A percentile compares a stretch with the other conserved stretches of the same genome.
Conservation (phyloP, 164 flowering plant species). For the Akebia trifoliata region DNA sequence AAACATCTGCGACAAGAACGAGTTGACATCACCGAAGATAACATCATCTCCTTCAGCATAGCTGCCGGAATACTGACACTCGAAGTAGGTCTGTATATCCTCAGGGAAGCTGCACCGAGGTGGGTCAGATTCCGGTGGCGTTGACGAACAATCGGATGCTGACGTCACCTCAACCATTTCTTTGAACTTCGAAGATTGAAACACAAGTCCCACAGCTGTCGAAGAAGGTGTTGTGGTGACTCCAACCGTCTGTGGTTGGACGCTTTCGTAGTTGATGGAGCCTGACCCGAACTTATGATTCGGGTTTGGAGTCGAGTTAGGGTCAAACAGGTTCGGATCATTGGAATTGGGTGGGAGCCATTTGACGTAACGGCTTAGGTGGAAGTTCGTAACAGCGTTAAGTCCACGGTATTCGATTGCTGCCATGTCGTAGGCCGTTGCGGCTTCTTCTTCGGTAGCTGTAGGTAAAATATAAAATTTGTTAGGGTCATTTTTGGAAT, state of each 20-base stretch:
- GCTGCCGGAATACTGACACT: slow-evolving; percentile 15
- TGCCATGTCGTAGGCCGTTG: too few relatives aligned
- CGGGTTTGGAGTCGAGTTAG: neutral
- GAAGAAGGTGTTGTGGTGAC: too few relatives aligned
- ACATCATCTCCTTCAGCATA: slow-evolving; percentile 10
- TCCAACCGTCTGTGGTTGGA: too few relatives aligned
- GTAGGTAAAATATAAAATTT: too few relatives aligned
- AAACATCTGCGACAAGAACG: slow-evolving; percentile 35
- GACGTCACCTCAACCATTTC: slow-evolving; percentile 60
- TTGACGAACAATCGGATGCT: slow-evolving; percentile 23
- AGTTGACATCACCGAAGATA: slow-evolving; percentile 33
- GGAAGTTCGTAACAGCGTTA: slow-evolving; percentile 30
- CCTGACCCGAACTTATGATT: neutral
- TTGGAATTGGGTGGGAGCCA: slow-evolving; percentile 3
- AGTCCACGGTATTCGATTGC: too few relatives aligned
- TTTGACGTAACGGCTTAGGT: slow-evolving; percentile 38
- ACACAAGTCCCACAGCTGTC: slow-evolving; percentile 50
- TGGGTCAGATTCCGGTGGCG: slow-evolving; percentile 32
- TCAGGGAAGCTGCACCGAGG: slow-evolving; percentile 55
- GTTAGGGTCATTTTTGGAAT: too few relatives aligned
- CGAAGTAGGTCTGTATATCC: slow-evolving; percentile 61
- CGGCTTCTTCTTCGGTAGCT: too few relatives aligned
- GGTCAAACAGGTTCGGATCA: neutral
- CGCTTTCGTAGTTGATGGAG: neutral
- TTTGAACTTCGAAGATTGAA: slow-evolving; percentile 60